Evolutionary conservation across 257 asterid genomes (phyloP).

Genomic region (Nicotiana sylvestris): DNA sequence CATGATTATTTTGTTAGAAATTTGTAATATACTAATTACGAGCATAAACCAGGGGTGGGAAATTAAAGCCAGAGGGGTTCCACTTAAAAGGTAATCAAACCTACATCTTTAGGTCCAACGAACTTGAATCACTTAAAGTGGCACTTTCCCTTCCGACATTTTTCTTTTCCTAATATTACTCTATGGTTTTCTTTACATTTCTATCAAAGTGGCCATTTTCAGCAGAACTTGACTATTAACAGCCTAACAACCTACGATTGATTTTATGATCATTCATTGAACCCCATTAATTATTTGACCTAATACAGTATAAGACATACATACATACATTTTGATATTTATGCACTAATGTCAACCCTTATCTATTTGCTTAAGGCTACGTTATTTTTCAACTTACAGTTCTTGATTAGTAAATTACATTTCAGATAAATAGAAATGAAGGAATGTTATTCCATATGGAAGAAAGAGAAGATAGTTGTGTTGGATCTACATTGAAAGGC

Average conservation of each 20-base stretch:
- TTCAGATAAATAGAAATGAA: not conserved
- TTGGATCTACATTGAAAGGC: too few relatives aligned
- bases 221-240: not conserved
- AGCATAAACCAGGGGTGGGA: not conserved
- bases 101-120: not conserved
- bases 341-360: not conserved
- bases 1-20: not conserved
- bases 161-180: not conserved
- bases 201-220: conserved; percentile 4
- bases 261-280: not conserved
- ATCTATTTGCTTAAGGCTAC: not conserved
- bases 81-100: not conserved
- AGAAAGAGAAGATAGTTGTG: too few relatives aligned
- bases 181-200: not conserved
- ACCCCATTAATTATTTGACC: not conserved
- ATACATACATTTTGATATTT: not conserved
- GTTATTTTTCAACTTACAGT: not conserved
- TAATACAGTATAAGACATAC: not conserved
- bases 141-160: not conserved
- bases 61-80: not conserved
- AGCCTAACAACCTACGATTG: not conserved
- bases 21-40: not conserved
- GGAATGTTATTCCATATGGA: too few relatives aligned
- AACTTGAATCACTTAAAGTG: conserved; percentile 13
- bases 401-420: not conserved